These are phyloP conservation scores for Panaeolus papilionaceus DNA, from an alignment of 768 basidiomycete species.

Conservation along the genomic window DNA sequence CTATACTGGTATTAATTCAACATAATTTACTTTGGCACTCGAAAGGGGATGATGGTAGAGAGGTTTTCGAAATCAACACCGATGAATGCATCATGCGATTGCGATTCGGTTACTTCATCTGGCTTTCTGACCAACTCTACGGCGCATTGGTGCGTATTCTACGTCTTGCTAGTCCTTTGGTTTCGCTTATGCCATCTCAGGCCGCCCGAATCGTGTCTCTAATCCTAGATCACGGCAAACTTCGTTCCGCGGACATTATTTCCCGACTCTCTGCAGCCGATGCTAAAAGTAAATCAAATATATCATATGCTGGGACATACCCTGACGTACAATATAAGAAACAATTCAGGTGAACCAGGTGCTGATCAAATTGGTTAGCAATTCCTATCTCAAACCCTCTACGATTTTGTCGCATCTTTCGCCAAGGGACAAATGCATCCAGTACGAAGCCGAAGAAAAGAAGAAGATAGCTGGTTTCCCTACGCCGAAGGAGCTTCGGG, in stretches of 20 bases:
- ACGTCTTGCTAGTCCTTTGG: slow-evolving; percentile 6
- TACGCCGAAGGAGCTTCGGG: slow-evolving; percentile 77
- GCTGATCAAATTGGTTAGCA: slow-evolving; percentile 73
- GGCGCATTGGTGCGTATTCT: slow-evolving; percentile 66
- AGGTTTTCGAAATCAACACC: slow-evolving; percentile 81
- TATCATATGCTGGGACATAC: not conserved
- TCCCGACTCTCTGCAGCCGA: slow-evolving; percentile 56
- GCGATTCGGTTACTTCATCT: slow-evolving; percentile 84
- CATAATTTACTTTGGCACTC: slow-evolving; percentile 93
- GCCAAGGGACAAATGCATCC: slow-evolving; percentile 79
- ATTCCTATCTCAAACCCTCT: slow-evolving; percentile 80
- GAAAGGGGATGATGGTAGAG: slow-evolving; percentile 70
- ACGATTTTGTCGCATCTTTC: slow-evolving; percentile 80
- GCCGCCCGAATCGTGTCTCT: slow-evolving; percentile 77
- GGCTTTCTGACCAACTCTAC: slow-evolving; percentile 72
- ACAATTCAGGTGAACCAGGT: slow-evolving; percentile 60
- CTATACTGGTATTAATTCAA: slow-evolving; percentile 82
- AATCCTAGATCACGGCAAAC: slow-evolving; percentile 86
- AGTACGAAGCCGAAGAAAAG: slow-evolving; percentile 83
- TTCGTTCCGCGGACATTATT: slow-evolving; percentile 76
- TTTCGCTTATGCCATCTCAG: slow-evolving; percentile 42
- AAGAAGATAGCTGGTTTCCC: slow-evolving; percentile 77
- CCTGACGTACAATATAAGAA: slow-evolving; percentile 24
- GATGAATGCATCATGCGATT: slow-evolving; percentile 84
- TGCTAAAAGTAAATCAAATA: slow-evolving; percentile 56